phyloP scores from a whole-genome alignment of 2,329 filamentous ascomycete species.

The Knufia petricola region DNA sequence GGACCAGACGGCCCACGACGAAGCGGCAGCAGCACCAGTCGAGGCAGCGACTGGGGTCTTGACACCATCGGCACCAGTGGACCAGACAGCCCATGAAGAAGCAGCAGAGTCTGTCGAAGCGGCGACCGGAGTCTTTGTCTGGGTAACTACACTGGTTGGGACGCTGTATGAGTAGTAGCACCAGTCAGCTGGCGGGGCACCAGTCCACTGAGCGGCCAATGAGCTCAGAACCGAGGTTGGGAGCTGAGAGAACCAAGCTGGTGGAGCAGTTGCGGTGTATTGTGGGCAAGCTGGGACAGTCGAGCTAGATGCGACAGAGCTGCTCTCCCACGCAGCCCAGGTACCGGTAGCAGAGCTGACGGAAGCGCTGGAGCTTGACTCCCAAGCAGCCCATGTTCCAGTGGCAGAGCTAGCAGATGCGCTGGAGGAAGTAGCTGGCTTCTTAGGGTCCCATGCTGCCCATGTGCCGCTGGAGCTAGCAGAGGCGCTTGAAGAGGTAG shows the following conservation, averaged over 20 bases:
- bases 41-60: conserved; percentile 41
- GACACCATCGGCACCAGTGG: conserved; percentile 40
- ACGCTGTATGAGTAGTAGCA: conserved; percentile 16
- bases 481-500: background rate
- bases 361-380: background rate
- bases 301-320: background rate
- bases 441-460: conserved; percentile 8
- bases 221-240: conserved; percentile 13
- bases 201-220: conserved; percentile 13
- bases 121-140: conserved; percentile 11
- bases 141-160: conserved; percentile 1
- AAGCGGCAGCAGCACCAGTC: conserved; percentile 4
- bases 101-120: conserved; percentile 1
- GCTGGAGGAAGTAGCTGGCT: background rate
- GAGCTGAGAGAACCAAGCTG: conserved; percentile 16
- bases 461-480: conserved; percentile 8
- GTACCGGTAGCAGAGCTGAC: background rate
- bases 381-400: background rate
- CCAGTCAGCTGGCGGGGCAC: conserved; percentile 14
- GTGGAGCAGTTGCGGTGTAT: conserved; percentile 14
- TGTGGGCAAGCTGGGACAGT: conserved; percentile 6
- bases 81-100: conserved; percentile 6
- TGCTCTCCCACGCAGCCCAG: background rate
- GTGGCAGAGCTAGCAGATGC: background rate
- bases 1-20: conserved; percentile 10